phyloP scores from a whole-genome alignment of 106 monocot species.

The Allium sativum region DNA sequence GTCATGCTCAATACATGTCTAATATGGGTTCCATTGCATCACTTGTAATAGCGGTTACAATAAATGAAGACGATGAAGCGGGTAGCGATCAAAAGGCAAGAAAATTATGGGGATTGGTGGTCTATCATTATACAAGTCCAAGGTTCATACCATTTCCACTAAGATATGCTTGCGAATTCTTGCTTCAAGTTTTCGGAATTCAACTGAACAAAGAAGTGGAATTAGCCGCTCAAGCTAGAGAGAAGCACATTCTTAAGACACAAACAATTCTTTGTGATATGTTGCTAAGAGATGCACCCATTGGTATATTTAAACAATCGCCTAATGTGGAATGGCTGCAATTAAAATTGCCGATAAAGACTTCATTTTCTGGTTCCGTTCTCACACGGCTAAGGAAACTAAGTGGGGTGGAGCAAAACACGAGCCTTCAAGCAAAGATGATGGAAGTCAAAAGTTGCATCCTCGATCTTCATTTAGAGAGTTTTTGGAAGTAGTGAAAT shows the following conservation, averaged over 20 bases:
- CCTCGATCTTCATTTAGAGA: slow-evolving; percentile 81
- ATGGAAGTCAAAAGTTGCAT: slow-evolving; percentile 50
- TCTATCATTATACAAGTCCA: slow-evolving; percentile 67
- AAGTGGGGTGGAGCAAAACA: slow-evolving; percentile 92
- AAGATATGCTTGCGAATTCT: slow-evolving; percentile 87
- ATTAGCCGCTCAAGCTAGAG: slow-evolving; percentile 66
- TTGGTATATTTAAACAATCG: slow-evolving; percentile 71
- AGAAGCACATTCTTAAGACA: slow-evolving; percentile 66
- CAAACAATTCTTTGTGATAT: slow-evolving; percentile 92
- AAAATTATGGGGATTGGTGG: slow-evolving; percentile 91
- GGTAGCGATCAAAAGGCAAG: slow-evolving; percentile 34
- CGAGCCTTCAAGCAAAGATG: slow-evolving; percentile 31
- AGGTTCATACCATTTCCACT: slow-evolving; percentile 89
- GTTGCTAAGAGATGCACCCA: slow-evolving; percentile 79
- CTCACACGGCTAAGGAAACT: slow-evolving; percentile 67
- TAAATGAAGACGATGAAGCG: slow-evolving; percentile 49
- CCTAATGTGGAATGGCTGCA: slow-evolving; percentile 91
- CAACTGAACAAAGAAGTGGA: slow-evolving; percentile 89
- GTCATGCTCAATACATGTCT: slow-evolving; percentile 87
- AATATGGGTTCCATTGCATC: slow-evolving; percentile 93
- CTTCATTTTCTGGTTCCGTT: slow-evolving; percentile 87
- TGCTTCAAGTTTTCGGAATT: slow-evolving; percentile 76
- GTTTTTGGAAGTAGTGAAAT: slow-evolving; percentile 76
- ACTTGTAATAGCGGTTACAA: slow-evolving; percentile 70
- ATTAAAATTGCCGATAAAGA: slow-evolving; percentile 65